Conservation (phyloP, 2,329 filamentous ascomycete species). For the Colletotrichum sp. region DNA sequence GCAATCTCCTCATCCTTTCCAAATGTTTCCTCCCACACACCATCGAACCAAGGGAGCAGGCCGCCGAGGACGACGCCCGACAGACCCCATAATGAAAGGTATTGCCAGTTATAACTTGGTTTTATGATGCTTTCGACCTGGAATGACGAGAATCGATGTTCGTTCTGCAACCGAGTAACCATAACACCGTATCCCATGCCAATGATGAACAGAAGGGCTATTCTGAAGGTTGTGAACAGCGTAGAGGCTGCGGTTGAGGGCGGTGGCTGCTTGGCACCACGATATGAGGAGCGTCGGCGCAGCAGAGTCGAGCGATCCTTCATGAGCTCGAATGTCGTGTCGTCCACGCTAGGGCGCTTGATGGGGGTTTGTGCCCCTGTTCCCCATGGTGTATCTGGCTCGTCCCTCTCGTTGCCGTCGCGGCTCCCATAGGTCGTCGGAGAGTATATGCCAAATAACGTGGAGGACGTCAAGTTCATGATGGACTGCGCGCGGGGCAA, state of each 20-base stretch:
- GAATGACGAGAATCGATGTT: constrained; percentile 67
- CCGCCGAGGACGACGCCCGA: constrained; percentile 80
- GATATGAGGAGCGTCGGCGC: constrained; percentile 40
- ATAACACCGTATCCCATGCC: constrained; percentile 85
- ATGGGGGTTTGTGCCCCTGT: constrained; percentile 75
- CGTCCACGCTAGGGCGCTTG: constrained; percentile 47
- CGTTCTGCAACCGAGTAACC: constrained; percentile 79
- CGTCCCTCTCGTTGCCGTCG: constrained; percentile 49
- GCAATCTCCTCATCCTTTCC: constrained; percentile 37
- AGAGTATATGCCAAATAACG: constrained; percentile 90
- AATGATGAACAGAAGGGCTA: constrained; percentile 73
- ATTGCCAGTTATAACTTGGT: constrained; percentile 61
- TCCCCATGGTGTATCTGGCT: constrained; percentile 76
- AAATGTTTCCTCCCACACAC: constrained; percentile 68
- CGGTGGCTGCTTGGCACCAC: constrained; percentile 31
- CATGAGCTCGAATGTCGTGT: constrained; percentile 50
- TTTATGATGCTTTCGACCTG: constrained; percentile 54
- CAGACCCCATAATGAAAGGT: constrained; percentile 81
- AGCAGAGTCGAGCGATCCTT: constrained; percentile 40
- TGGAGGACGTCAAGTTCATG: constrained; percentile 86
- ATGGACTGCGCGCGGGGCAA: constrained; percentile 77
- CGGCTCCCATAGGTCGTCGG: constrained; percentile 62
- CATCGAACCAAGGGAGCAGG: constrained; percentile 84
- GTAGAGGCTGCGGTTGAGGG: constrained; percentile 31
- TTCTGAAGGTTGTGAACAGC: constrained; percentile 63